A percentile compares a stretch with the other conserved stretches of the same genome.
Evolutionary conservation across 148 eudicot genomes (phyloP).

Genomic region (Rhododendron mucronatum): DNA sequence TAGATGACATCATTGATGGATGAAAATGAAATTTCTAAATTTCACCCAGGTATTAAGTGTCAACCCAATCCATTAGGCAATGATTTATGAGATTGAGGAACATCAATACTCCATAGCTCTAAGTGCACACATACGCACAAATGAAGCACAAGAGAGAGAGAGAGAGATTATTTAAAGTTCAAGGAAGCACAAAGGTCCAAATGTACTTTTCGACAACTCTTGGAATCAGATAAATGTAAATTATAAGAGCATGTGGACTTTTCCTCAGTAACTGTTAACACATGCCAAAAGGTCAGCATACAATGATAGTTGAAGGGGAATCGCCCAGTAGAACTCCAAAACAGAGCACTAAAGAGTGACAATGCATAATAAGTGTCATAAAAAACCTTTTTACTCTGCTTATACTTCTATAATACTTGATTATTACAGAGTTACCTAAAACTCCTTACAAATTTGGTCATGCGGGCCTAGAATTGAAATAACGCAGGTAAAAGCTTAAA

Average conservation of each 20-base stretch:
- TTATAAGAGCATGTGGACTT: not conserved
- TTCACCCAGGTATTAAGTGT: not conserved
- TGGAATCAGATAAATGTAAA: not conserved
- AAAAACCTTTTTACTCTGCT: not conserved
- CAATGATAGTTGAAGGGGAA: not conserved
- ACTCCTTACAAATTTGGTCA: not conserved
- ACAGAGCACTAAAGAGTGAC: not conserved
- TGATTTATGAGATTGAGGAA: not conserved
- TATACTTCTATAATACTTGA: not conserved
- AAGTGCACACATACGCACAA: not conserved
- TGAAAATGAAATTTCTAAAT: not conserved
- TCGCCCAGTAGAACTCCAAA: not conserved
- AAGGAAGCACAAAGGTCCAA: not conserved
- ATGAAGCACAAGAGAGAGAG: not conserved
- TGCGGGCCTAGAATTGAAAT: not conserved
- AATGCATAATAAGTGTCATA: not conserved
- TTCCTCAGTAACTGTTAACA: not conserved
- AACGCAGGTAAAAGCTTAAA: not conserved
- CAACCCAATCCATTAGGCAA: not conserved
- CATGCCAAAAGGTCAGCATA: not conserved
- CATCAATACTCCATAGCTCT: not conserved
- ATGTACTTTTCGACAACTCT: not conserved
- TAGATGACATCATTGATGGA: not conserved
- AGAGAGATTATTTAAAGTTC: not conserved
- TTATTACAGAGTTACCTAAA: not conserved